Conservation (phyloP, 1,284 basidiomycete genomes). For the Cryptococcus amylolentus region DNA sequence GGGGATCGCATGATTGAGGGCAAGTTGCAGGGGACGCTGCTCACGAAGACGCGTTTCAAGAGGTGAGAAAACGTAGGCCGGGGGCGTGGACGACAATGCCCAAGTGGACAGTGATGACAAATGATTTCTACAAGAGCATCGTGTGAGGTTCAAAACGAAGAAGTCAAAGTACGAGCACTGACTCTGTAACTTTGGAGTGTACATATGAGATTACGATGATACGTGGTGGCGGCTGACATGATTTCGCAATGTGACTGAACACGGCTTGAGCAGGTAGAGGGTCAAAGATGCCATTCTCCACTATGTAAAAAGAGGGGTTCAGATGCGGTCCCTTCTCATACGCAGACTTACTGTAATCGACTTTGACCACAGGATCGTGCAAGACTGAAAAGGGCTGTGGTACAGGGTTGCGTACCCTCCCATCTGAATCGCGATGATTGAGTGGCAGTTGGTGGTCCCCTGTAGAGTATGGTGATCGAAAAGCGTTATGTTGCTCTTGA, state of each 20-base stretch:
- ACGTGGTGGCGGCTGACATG: conserved; percentile 36
- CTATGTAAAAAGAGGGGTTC: conserved; percentile 11
- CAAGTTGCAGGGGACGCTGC: conserved; percentile 21
- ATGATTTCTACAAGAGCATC: conserved; percentile 28
- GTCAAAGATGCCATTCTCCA: conserved; percentile 37
- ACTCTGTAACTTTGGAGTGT: conserved; percentile 34
- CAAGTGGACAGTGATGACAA: conserved; percentile 33
- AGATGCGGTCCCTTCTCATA: not conserved
- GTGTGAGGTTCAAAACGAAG: not conserved
- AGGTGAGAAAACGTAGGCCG: conserved; percentile 38
- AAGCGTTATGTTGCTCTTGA: conserved; percentile 13
- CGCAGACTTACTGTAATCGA: conserved; percentile 39
- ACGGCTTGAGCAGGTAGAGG: conserved; percentile 42
- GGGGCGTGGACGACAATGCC: conserved; percentile 32
- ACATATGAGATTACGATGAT: conserved; percentile 44
- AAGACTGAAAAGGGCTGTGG: conserved; percentile 40
- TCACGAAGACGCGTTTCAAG: conserved; percentile 40
- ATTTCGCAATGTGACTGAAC: conserved; percentile 34
- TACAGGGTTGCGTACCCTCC: conserved; percentile 24
- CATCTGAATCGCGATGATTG: conserved; percentile 19
- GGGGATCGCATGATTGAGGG: conserved; percentile 38
- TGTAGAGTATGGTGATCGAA: conserved; percentile 14
- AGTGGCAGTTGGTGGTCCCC: conserved; percentile 19
- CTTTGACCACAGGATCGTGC: conserved; percentile 40
- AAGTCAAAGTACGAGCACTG: conserved; percentile 6